Evolutionary conservation across 495 filamentous ascomycete species (phyloP), one percentile per base, ranked within the genome.

Genomic region (Hypoxylon perforatum): DNA sequence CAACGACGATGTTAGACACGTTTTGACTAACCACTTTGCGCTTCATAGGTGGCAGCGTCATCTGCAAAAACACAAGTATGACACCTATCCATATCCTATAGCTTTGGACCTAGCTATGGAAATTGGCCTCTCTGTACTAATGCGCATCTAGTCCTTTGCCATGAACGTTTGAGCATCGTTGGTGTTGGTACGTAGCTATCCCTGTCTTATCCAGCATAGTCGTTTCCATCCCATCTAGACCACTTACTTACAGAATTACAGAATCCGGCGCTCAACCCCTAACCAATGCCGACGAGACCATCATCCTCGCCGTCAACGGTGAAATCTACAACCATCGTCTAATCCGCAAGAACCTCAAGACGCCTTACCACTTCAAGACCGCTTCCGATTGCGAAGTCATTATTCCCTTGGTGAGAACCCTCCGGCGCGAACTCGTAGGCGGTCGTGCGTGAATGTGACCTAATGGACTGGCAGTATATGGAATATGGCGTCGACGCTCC

Each of bases 301-400:
- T 99, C 65, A 88, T 93, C 58, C 86, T 99, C 49, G 95, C 95
- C 60, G 95, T 97, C 88, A 99, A 99, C 80, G 95, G 95, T 79
- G 95, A 99, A 79, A 99, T 99, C 77, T 99, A 99, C 85, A 99
- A 99, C 87, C 95, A 99, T 81, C 88, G 93, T 65, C 86, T 97
- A 67, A 81, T 99, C 67, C 88, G 95, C 65, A 97, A 97, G 80
- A 81, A 80, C 62, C 78, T 97, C 73, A 91, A 91, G 78, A 81
- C 79, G 19, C 86, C 89, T 21, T 94, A 96, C 77, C 87, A 91
- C 78, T 99, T 97, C 86, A 96, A 96, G 87, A 99, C 95, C 51
- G 90, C 95, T 74, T 97, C 94, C 28, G 95, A 99, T 70, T 99
- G 95, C 79, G 95, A 99, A 80, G 92, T 98, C 72, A 94, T 99